Percentiles rank a stretch among this genome's conserved stretches.
Evolutionary conservation across 129 eudicot genomes (phyloP).

Genomic region (Lactuca saligna): DNA sequence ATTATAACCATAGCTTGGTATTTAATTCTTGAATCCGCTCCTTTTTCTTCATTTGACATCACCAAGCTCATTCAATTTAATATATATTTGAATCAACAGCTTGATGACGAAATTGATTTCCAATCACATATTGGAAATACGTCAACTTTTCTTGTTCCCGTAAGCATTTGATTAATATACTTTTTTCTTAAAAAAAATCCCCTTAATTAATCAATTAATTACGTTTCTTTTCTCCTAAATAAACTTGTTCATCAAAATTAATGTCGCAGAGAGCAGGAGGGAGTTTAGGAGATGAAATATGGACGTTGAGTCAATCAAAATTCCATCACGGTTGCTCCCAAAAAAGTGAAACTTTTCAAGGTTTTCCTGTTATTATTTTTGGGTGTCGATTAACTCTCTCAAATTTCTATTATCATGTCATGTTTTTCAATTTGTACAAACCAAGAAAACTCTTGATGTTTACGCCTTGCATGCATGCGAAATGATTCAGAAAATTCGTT

Average conservation of each 20-base stretch:
- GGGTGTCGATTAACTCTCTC: not conserved
- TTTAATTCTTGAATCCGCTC: not conserved
- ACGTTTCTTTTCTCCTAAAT: not conserved
- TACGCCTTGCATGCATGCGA: not conserved
- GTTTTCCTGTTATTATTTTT: slow-evolving; percentile 23
- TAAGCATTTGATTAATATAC: slow-evolving; percentile 19
- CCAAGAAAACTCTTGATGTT: not conserved
- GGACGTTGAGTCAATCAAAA: slow-evolving; percentile 43
- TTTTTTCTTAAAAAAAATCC: not conserved
- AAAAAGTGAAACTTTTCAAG: slow-evolving; percentile 35
- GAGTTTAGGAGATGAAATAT: slow-evolving; percentile 39
- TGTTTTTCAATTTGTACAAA: not conserved
- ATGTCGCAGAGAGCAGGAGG: slow-evolving; percentile 37
- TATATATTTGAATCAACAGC: slow-evolving; percentile 26
- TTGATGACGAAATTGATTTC: slow-evolving; percentile 28
- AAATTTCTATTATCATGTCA: not conserved
- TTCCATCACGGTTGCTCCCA: slow-evolving; percentile 59
- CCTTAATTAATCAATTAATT: not conserved
- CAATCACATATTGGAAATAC: slow-evolving; percentile 31
- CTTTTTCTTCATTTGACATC: not conserved
- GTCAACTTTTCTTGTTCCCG: slow-evolving; percentile 39
- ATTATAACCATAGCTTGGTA: slow-evolving; percentile 28
- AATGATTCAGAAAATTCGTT: not conserved
- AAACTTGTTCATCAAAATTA: slow-evolving; percentile 1
- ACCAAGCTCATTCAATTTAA: not conserved